Conservation (phyloP, 495 filamentous ascomycete species). For the Neohortaea acidophila region DNA sequence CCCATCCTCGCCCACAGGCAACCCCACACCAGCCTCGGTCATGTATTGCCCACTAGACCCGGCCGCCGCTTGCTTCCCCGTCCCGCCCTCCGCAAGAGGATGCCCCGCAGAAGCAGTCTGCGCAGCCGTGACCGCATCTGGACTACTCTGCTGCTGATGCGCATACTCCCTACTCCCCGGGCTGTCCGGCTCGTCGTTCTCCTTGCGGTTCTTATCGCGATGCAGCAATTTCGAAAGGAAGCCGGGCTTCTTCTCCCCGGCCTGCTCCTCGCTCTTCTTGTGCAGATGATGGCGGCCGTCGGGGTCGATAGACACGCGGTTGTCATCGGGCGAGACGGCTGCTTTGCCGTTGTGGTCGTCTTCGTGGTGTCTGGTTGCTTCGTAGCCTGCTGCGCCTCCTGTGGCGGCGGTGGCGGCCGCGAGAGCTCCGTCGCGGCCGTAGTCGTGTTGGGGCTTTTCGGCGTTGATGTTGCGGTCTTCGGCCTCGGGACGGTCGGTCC, state of each 20-base stretch:
- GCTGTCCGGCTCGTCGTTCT: constrained; percentile 14
- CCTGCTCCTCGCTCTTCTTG: constrained; percentile 5
- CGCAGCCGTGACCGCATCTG: neutral
- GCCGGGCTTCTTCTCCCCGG: constrained; percentile 2
- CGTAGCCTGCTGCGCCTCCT: constrained; percentile 5
- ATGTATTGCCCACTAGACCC: neutral
- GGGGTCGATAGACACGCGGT: constrained; percentile 6
- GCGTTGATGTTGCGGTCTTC: no score
- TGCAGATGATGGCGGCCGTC: constrained; percentile 10
- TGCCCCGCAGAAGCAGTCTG: no score
- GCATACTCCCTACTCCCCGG: no score
- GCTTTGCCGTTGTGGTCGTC: neutral
- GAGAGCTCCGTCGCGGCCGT: constrained; percentile 19
- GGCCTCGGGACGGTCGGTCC: no score
- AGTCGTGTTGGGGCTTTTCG: constrained; percentile 22
- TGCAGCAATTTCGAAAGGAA: neutral
- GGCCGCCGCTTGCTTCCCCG: neutral
- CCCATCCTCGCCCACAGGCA: neutral
- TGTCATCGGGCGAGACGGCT: constrained; percentile 16
- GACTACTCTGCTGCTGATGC: neutral
- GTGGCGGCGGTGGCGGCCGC: constrained; percentile 11
- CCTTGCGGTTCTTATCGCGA: constrained; percentile 1
- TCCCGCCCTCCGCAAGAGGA: neutral
- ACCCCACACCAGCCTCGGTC: neutral
- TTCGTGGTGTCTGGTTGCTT: constrained; percentile 7